Base-by-base conservation (phyloP, 192 early-diverging fungal genomes). In the Mortierella claussenii region DNA sequence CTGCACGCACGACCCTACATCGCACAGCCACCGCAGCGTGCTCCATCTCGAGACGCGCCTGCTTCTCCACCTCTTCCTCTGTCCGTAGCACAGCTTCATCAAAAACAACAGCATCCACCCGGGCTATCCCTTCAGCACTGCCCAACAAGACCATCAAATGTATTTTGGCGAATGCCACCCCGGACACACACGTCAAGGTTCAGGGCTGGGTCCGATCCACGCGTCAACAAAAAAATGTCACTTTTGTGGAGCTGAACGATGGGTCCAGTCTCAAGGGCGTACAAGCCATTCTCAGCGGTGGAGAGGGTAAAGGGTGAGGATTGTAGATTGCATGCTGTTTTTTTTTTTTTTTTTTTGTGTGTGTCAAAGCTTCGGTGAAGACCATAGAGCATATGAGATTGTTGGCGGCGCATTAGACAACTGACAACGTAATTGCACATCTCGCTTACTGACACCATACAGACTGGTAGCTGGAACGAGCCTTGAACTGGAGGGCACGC, bases 181-280 rank as follows among this genome's bases (percentile, higher is more conserved):
- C 69, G 11, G 48, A 63, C 37, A 68, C 65, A 1, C 64, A 65
- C 4, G 88, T 89, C 23, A 69, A 80, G 15, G 73, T 93, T 13
- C 69, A 87, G 24, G 95, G 93, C 7, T 96, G 95, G 95, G 79
- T 95, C n/a, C 82, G 89, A 30, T 91, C 95, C 2, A 88, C 94
- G 32, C 89, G 95, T 17, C 66, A 83, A 21, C 93, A 95, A 74
- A 95, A 95, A 70, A 75, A 89, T 27, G 61, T 90, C 21, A 86
- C 89, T 12, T 96, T 96, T 78, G 86, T 90, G 6, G 86, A 90
- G 48, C 82, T 96, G 31, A 82, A 88, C 26, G 95, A 96, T 49
- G 95, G 95, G 3, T 90, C 91, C 1, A 90, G 69, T 20, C 58
- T 85, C 20, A 80, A 83, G 30, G 92, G 92, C 0, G 80, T 96